phyloP scores from a whole-genome alignment of 345 rosid species.

The Streptanthus diversifolius region DNA sequence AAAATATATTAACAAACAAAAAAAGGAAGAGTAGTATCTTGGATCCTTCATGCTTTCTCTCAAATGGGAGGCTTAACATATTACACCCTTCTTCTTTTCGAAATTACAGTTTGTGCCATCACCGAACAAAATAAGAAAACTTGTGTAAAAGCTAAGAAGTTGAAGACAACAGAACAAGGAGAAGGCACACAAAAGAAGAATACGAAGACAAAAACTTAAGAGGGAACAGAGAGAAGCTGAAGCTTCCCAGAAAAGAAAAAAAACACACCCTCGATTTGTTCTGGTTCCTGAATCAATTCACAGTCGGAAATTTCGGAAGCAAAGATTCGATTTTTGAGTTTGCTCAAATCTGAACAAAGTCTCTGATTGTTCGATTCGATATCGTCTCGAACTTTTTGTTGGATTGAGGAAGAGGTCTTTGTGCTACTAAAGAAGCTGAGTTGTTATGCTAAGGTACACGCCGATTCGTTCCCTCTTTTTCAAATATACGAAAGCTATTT shows the following conservation, averaged over 20 bases:
- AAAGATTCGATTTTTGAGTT: neutral
- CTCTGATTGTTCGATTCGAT: neutral
- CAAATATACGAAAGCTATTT: neutral
- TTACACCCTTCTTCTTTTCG: neutral
- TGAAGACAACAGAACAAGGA: conserved; percentile 3
- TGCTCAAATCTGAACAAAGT: conserved; percentile 3
- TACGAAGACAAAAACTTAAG: neutral
- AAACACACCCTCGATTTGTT: neutral
- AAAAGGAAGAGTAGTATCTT: neutral
- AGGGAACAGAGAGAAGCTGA: neutral
- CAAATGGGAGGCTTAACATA: neutral
- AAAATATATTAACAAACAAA: neutral
- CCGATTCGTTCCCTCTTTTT: neutral
- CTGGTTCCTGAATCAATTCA: neutral
- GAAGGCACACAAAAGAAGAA: conserved; percentile 8
- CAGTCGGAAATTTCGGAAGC: neutral
- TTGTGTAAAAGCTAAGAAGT: conserved; percentile 34
- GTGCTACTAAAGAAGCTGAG: neutral
- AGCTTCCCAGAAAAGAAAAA: neutral
- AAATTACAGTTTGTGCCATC: conserved; percentile 54
- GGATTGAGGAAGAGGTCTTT: neutral
- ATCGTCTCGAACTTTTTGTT: neutral
- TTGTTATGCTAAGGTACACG: neutral
- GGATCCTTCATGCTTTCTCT: conserved; percentile 9
- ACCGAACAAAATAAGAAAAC: conserved; percentile 37